These are phyloP conservation scores for Arthrobotrys entomopaga DNA, from an alignment of 2,329 filamentous ascomycete genomes.

Conservation along the genomic window DNA sequence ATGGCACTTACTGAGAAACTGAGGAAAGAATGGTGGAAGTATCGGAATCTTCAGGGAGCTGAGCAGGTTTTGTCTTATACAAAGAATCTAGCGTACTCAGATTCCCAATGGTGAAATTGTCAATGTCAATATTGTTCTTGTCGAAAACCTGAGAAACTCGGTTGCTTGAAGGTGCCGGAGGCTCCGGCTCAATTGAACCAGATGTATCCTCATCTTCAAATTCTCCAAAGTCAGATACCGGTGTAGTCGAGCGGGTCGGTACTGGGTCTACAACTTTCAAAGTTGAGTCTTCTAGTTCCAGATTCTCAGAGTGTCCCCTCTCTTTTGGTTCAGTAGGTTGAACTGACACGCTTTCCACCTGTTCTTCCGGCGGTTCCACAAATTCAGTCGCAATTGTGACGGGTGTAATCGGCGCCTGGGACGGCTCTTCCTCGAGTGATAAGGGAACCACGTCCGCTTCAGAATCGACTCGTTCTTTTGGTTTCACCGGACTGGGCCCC, in stretches of 20 bases:
- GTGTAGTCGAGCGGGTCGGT: constrained; percentile 29
- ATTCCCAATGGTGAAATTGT: constrained; percentile 36
- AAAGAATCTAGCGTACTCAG: constrained; percentile 30
- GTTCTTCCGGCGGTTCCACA: constrained; percentile 1
- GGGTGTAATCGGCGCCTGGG: neutral
- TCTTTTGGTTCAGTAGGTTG: neutral
- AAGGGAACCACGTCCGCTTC: neutral
- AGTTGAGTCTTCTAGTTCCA: constrained; percentile 20
- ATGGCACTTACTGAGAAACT: constrained; percentile 43
- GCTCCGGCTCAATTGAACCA: constrained; percentile 9
- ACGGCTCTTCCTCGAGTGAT: neutral
- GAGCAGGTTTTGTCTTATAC: constrained; percentile 24
- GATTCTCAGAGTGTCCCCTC: neutral
- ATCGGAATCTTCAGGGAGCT: constrained; percentile 26
- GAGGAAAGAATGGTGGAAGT: constrained; percentile 41
- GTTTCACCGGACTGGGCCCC: constrained; percentile 20
- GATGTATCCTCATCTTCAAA: constrained; percentile 49
- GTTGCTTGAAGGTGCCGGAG: constrained; percentile 6
- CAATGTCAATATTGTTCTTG: constrained; percentile 28
- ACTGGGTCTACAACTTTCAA: constrained; percentile 25
- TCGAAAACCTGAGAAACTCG: constrained; percentile 7
- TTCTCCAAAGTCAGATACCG: constrained; percentile 50
- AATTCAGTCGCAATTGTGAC: constrained; percentile 14
- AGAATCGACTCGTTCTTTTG: constrained; percentile 6
- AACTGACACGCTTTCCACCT: neutral